A percentile compares a stretch with the other conserved stretches of the same genome.
Evolutionary conservation across 257 asterid species (phyloP).

Genomic region (Przewalskia tangutica): DNA sequence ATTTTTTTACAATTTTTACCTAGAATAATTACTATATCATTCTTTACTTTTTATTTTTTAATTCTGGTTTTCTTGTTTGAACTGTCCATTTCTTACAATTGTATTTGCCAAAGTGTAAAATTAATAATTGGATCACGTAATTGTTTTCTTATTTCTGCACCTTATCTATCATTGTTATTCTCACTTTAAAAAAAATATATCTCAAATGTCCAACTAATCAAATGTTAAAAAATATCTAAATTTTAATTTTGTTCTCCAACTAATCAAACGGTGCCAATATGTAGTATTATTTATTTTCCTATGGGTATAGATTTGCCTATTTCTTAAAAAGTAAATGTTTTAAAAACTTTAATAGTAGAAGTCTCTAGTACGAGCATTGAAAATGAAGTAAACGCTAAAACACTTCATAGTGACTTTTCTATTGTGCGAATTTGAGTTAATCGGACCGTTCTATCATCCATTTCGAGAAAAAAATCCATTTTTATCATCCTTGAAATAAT

Average conservation of each 20-base stretch:
- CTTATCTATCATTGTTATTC: not conserved
- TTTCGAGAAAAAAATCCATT: not conserved
- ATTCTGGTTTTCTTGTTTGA: not conserved
- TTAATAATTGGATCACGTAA: not conserved
- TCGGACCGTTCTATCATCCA: not conserved
- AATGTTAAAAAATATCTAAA: not conserved
- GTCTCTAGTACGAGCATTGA: no score
- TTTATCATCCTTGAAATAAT: not conserved
- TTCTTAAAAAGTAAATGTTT: not conserved
- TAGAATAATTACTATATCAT: not conserved
- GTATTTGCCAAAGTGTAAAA: not conserved
- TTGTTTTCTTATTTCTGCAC: not conserved
- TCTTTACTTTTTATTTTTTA: not conserved
- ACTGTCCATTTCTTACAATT: not conserved
- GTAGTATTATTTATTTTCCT: not conserved
- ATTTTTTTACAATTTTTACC: not conserved
- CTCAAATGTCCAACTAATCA: not conserved
- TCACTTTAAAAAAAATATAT: not conserved
- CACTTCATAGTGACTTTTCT: not conserved
- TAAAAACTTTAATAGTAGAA: not conserved
- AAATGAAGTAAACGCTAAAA: not conserved
- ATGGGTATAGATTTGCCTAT: not conserved
- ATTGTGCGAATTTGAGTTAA: accelerated
- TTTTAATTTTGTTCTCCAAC: no score
- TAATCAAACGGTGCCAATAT: no score